Percentiles rank a stretch among this genome's conserved stretches.
Evolutionary conservation across 139 green algal genomes (phyloP).

Genomic region (Micractinium conductrix): DNA sequence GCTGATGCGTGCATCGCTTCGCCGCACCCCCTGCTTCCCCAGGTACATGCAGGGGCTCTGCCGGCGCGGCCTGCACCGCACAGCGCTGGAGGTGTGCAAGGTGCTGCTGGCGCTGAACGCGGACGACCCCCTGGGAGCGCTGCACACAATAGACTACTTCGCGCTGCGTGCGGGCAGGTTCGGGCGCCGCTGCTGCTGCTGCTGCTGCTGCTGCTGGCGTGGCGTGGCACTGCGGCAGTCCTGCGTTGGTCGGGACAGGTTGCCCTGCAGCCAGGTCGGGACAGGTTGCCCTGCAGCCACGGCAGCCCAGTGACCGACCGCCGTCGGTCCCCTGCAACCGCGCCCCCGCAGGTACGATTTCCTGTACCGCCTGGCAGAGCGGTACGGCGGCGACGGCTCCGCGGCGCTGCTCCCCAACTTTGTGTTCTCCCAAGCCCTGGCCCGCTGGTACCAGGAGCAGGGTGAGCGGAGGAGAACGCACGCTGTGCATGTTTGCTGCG

Average conservation of each 20-base stretch:
- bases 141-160: constrained; percentile 89
- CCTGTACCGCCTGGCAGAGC: constrained; percentile 35
- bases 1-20: too few relatives aligned
- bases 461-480: neutral
- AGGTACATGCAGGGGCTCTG: constrained; percentile 77
- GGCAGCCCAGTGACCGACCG: too few relatives aligned
- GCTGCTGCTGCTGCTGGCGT: neutral
- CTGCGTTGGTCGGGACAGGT: too few relatives aligned
- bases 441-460: constrained; percentile 53
- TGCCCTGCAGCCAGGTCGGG: too few relatives aligned
- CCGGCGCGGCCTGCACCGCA: constrained; percentile 78
- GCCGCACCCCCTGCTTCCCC: too few relatives aligned
- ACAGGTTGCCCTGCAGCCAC: too few relatives aligned
- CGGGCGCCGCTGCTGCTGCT: neutral
- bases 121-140: constrained; percentile 81
- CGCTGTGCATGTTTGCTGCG: neutral
- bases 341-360: constrained; percentile 38
- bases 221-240: too few relatives aligned
- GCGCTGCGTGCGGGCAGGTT: constrained; percentile 68
- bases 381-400: constrained; percentile 59
- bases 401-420: constrained; percentile 86
- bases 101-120: constrained; percentile 88
- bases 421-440: constrained; percentile 76
- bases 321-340: too few relatives aligned
- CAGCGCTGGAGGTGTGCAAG: constrained; percentile 91